Evolutionary conservation across 164 flowering plant species (phyloP), one percentile per base, ranked within the genome.

Genomic region (Aristolochia fimbriata): DNA sequence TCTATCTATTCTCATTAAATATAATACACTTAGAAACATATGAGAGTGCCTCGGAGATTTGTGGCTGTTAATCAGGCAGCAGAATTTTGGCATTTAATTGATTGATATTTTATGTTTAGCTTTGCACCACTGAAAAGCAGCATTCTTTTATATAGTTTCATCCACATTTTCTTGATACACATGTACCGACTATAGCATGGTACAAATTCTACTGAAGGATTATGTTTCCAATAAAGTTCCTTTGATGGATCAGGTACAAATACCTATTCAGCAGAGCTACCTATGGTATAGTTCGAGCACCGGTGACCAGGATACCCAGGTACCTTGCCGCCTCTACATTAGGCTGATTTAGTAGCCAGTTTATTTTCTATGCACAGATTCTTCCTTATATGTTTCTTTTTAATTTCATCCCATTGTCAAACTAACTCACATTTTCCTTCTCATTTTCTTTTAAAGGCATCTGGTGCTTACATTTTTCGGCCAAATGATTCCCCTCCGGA

Each of bases 381-480:
- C 22, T 16, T 57, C 22, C 47, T 15, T 57, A 27, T 27, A 27
- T 53, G 4, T n/a, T 53, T 23, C 2, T 53, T 19, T 20, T 17
- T 49, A 49, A 8, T 49, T 37, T 55, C 30, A 27, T 27, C 30
- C 57, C 24, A 27, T 3, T 24, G 6, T 20, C 8, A 55, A 55
- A 55, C 2, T 2, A 17, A n/a, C 3, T 27, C 30, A 27, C 13
- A 24, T 5, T 20, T 8, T 33, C 6, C 13, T 31, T 41, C 47
- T 31, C 4, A 57, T 57, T 1, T n/a, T 55, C 33, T 17, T 41
- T 61, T 58, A 48, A 70, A 90, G 91, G 65, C 80, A 62, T 91
- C 97, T 64, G 92, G 94, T 62, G 97, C 97, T 22, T 91, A 91
- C 59, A 85, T 91, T 66, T 91, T 91, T 60, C 80, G 88, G 41